Base-by-base conservation (phyloP, 495 filamentous ascomycete species). In the Trichoderma orchidacearum region DNA sequence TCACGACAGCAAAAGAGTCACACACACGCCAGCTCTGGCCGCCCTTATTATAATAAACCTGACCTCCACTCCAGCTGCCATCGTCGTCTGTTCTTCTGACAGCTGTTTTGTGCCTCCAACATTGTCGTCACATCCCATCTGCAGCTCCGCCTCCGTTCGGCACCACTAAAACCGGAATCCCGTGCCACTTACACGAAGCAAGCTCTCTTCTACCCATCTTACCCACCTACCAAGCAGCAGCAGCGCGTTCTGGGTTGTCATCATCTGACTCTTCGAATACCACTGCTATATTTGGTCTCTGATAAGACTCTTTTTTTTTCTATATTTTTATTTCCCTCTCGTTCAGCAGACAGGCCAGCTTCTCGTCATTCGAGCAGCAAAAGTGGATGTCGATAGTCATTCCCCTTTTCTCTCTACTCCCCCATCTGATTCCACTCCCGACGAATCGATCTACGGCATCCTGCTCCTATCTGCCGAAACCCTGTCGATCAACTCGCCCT, bases 1-100 rank as follows among this genome's bases (percentile, higher is more conserved):
- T 25, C 53, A 38, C 53, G 53, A 55, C 53, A 55, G 8, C 53
- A 34, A 38, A 34, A 35, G 30, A 36, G 53, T 55, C 53, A 36
- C 53, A 36, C 53, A 36, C 53, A 34, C 53, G 15, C 30, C 18
- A 17, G 27, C 12, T 15, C 27, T 53, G 11, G n/a, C n/a, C n/a
- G 3, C 2, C 18, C 28, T 31, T 15, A 30, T 36, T 38, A 4
- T 17, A 15, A 9, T 12, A 18, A n/a, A 9, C 28, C 5, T 53
- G 17, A 7, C 12, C 25, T n/a, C 7, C 8, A 15, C n/a, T 15
- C 9, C 23, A 13, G 17, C 50, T 8, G 4, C 50, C 7, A 2
- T 52, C 9, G 0, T 53, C n/a, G 21, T 18, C 27, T 5, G 15
- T 31, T 53, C 28, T 13, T 52, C 1, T 25, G 2, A 7, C 51